These are phyloP conservation scores for Microthlaspi erraticum DNA, from an alignment of 345 rosid species.

Conservation along the genomic window DNA sequence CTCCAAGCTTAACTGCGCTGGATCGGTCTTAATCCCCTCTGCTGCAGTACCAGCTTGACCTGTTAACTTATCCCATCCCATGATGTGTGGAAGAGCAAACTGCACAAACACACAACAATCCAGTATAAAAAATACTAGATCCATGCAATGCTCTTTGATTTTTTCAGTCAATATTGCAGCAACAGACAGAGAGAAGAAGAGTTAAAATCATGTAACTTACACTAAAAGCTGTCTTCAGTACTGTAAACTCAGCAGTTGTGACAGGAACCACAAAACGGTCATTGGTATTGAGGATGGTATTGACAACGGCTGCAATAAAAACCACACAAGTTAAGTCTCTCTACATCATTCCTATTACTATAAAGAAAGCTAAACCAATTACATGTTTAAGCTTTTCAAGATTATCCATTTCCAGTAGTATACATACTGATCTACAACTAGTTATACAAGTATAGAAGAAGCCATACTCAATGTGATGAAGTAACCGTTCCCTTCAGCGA, in stretches of 20 bases:
- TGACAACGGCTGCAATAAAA: slow-evolving; percentile 65
- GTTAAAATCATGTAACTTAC: slow-evolving; percentile 50
- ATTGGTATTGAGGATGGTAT: slow-evolving; percentile 63
- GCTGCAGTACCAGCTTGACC: slow-evolving; percentile 25
- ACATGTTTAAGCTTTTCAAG: slow-evolving; percentile 3
- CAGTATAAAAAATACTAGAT: slow-evolving; percentile 13
- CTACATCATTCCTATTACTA: slow-evolving; percentile 11
- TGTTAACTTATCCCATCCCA: slow-evolving; percentile 83
- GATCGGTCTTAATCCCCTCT: slow-evolving; percentile 46
- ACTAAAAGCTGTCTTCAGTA: slow-evolving; percentile 85
- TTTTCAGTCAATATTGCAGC: slow-evolving; percentile 1
- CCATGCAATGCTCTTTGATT: slow-evolving; percentile 5
- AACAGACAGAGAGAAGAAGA: slow-evolving; percentile 3
- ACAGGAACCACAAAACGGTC: slow-evolving; percentile 74
- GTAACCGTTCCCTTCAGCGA: slow-evolving; percentile 67
- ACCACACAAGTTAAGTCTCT: slow-evolving; percentile 5
- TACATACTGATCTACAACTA: slow-evolving; percentile 2
- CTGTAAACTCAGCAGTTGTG: slow-evolving; percentile 80
- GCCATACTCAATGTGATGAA: slow-evolving; percentile 79
- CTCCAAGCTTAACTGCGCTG: slow-evolving; percentile 53
- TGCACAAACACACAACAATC: slow-evolving; percentile 49
- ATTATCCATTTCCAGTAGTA: not conserved
- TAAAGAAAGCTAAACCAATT: not conserved
- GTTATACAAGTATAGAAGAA: slow-evolving; percentile 1
- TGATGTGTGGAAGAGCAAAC: slow-evolving; percentile 91